phyloP scores from a whole-genome alignment of 768 basidiomycete species.

The Sporobolomyces phaffii region DNA sequence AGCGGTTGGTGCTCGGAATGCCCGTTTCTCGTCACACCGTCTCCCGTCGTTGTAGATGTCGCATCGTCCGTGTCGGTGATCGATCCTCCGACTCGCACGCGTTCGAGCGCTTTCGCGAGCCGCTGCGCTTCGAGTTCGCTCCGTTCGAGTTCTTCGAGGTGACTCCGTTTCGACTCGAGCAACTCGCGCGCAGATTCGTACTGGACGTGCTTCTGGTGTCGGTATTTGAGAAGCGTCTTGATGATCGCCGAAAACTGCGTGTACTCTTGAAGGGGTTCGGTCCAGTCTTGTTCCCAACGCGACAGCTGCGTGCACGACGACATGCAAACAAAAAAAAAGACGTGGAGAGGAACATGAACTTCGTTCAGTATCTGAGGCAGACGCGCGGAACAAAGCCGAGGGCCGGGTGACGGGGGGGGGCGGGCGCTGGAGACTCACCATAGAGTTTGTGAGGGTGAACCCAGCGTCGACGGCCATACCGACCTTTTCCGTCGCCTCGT shows the following conservation, averaged over 20 bases:
- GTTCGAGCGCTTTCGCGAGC: conserved; percentile 74
- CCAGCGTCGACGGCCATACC: conserved; percentile 93
- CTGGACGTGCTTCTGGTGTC: conserved; percentile 96
- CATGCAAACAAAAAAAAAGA: too few species aligned
- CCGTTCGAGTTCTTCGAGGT: conserved; percentile 82
- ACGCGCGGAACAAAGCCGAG: too few species aligned
- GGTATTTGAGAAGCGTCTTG: conserved; percentile 84
- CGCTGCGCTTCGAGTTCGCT: conserved; percentile 84
- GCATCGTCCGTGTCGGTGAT: too few species aligned
- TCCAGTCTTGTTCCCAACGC: conserved; percentile 89
- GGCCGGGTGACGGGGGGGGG: too few species aligned
- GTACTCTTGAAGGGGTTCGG: conserved; percentile 93
- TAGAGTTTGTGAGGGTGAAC: conserved; percentile 81
- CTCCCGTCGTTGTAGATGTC: too few species aligned
- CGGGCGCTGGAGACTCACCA: conserved; percentile 67
- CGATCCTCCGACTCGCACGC: conserved; percentile 22
- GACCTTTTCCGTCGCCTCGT: conserved; percentile 87
- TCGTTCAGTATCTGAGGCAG: too few species aligned
- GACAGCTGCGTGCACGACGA: conserved; percentile 59
- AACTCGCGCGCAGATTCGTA: conserved; percentile 92
- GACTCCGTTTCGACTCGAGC: conserved; percentile 73
- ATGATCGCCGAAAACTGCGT: conserved; percentile 90
- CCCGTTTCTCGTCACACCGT: too few species aligned
- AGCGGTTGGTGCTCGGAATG: conserved; percentile 4
- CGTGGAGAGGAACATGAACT: too few species aligned